Evolutionary conservation across 495 filamentous ascomycete species (phyloP), one percentile per base, ranked within the genome.

Genomic region (Neurospora hispaniola): DNA sequence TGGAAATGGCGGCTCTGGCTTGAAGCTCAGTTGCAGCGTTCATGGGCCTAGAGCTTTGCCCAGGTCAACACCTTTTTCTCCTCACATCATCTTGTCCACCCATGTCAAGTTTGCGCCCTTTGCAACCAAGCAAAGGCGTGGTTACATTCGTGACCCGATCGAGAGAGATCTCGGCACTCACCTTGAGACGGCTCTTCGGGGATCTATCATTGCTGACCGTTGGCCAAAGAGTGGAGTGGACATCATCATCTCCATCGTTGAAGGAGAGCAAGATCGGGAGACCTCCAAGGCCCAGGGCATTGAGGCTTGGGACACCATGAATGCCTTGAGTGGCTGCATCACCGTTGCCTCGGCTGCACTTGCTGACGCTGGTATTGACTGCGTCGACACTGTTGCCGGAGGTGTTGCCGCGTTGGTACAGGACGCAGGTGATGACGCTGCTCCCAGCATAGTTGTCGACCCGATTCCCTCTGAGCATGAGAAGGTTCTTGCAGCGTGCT

Each of bases 201-300:
- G 96, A 4, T 91, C 93, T 3, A 90, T 98, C 69, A 94, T 98
- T 75, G 93, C 93, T 14, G 93, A 96, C 76, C 86, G 94, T 42
- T 99, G 96, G 93, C 96, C 96, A 20, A 99, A 99, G 86, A 97
- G 93, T 79, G 94, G 94, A 20, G 89, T 97, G 14, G 96, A 99
- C 74, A 89, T 98, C 41, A 90, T 96, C 9, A 87, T 99, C 71
- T 98, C 94, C 0, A 89, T 99, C 48, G 83, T 99, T 16, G 96
- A 99, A 83, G 96, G 93, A 7, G 96, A 98, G 74, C 85, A 88
- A 75, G 80, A 82, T 59, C 80, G 85, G 35, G 81, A 83, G 38
- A 79, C 79, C n/a, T 81, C 82, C 2, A 82, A 80, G 38, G 78
- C 78, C 18, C 76, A 82, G 27, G 90, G 89, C 73, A 91, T 92